These are phyloP conservation scores for Rhodamnia rubescens DNA, from an alignment of 345 rosid species.

Conservation along the genomic window DNA sequence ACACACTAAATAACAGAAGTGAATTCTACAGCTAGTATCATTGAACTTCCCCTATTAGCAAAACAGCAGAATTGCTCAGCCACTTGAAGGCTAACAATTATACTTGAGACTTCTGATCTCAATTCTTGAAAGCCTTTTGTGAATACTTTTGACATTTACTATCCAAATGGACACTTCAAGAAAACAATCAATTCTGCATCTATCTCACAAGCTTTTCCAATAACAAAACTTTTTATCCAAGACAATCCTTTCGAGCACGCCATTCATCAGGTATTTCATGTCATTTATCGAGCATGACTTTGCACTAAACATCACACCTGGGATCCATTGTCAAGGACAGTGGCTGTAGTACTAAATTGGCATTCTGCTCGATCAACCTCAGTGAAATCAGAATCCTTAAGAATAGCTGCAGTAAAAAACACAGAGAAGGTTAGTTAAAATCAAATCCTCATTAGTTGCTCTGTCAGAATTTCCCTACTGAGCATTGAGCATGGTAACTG, in stretches of 20 bases:
- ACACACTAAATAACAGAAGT: not conserved
- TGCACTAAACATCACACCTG: slow-evolving; percentile 35
- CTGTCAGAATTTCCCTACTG: not conserved
- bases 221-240: not conserved
- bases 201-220: not conserved
- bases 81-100: too few species aligned
- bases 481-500: not conserved
- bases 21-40: not conserved
- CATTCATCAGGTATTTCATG: not conserved
- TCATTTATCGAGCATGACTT: not conserved
- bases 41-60: not conserved
- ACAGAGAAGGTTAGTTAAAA: not conserved
- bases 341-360: slow-evolving; percentile 79
- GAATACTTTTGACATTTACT: too few species aligned
- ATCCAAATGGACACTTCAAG: too few species aligned
- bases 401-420: slow-evolving; percentile 46
- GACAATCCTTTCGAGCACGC: not conserved
- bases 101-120: too few species aligned
- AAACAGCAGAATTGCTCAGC: too few species aligned
- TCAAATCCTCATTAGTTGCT: not conserved
- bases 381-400: slow-evolving; percentile 72
- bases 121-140: too few species aligned
- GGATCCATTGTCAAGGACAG: slow-evolving; percentile 71
- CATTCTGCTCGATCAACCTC: slow-evolving; percentile 92
- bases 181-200: too few species aligned